Conservation (phyloP, 306 rosid genomes). For the Cicer chorassanicum region DNA sequence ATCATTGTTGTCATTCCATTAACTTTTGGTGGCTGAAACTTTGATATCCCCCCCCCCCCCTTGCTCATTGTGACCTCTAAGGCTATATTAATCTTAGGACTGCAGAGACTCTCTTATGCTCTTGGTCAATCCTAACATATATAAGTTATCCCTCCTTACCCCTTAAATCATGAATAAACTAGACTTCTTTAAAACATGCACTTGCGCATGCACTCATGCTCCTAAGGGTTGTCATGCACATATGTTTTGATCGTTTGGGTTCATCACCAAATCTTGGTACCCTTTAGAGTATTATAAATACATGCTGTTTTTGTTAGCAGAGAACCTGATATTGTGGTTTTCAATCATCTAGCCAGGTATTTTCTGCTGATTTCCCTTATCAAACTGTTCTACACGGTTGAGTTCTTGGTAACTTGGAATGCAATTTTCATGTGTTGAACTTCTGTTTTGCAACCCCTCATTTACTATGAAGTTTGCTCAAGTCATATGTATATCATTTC, state of each 20-base stretch:
- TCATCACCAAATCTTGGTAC: conserved; percentile 5
- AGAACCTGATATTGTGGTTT: background rate
- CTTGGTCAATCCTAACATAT: background rate
- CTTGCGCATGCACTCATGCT: background rate
- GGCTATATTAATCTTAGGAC: conserved; percentile 15
- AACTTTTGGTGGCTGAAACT: background rate
- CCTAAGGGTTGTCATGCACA: conserved; percentile 1
- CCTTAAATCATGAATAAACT: background rate
- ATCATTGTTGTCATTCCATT: conserved; percentile 10
- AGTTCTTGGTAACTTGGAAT: conserved; percentile 12
- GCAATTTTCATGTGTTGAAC: background rate
- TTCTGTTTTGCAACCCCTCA: background rate
- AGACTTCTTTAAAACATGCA: background rate
- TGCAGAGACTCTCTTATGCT: background rate
- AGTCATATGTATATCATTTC: conserved; percentile 20
- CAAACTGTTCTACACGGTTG: conserved; percentile 1
- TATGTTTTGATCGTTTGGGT: background rate
- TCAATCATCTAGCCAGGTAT: background rate
- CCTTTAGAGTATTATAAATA: conserved; percentile 19
- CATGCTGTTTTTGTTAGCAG: conserved; percentile 16
- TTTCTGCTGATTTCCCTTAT: background rate
- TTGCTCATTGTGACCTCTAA: background rate
- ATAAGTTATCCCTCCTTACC: background rate
- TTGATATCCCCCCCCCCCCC: conserved; percentile 7
- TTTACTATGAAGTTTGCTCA: conserved; percentile 21